Base-by-base conservation (phyloP, 768 basidiomycete genomes). In the Mycena rebaudengoi region DNA sequence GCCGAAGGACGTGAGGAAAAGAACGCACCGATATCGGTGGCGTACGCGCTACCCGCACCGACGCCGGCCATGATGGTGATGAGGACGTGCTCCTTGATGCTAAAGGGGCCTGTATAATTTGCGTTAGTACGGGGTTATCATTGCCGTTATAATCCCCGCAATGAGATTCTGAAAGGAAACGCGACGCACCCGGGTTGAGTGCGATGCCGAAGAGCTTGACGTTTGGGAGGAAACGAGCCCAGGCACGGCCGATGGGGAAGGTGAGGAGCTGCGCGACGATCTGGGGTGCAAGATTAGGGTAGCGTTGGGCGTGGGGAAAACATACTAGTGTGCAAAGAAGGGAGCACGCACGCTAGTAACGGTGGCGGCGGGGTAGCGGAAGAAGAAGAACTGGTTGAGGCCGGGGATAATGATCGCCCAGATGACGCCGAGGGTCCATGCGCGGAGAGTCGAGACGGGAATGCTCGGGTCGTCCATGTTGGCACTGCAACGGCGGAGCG, bases 71-170 rank as follows among this genome's bases (percentile, higher is more conserved):
- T 66, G 64, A 86, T 81, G 52, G 82, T 83, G 66, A 85, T 80
- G 63, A 86, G 72, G 46, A 91, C 92, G 72, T 91, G 90, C 69
- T 92, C 91, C 71, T 92, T 93, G 73, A 92, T 86, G 2, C 84
- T 84, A 75, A 93, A 93, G 2, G 86, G 89, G 26, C n/a, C n/a
- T n/a, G n/a, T n/a, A n/a, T n/a, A n/a, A n/a, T n/a, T n/a, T n/a
- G n/a, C n/a, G n/a, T n/a, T n/a, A n/a, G n/a, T n/a, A n/a, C n/a
- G n/a, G n/a, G n/a, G n/a, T n/a, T n/a, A n/a, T n/a, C n/a, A n/a
- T n/a, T n/a, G n/a, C n/a, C n/a, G n/a, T n/a, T n/a, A n/a, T n/a
- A n/a, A n/a, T n/a, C n/a, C n/a, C 14, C 23, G 6, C 25, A 26
- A 14, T 14, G 30, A 20, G 23, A 26, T 5, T 16, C 12, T 14